Percentiles rank a stretch among this genome's conserved stretches.
Conservation (phyloP, 805 yeast genomes). For the Saccharomycopsis sp. region DNA sequence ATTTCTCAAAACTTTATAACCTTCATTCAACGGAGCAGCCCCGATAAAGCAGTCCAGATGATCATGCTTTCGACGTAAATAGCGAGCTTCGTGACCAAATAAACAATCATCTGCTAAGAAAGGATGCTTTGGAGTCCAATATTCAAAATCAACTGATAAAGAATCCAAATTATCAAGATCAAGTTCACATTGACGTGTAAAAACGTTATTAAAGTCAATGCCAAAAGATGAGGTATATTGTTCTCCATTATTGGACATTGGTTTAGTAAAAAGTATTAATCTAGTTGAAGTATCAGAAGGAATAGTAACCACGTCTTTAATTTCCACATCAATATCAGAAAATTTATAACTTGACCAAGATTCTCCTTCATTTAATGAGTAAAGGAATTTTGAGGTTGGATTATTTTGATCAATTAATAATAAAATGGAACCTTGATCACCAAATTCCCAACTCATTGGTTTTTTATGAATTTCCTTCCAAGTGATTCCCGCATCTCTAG, state of each 20-base stretch:
- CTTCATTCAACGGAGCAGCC: slow-evolving; percentile 47
- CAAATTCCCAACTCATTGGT: slow-evolving; percentile 85
- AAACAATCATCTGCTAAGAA: slow-evolving; percentile 41
- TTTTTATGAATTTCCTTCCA: slow-evolving; percentile 79
- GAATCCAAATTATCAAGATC: slow-evolving; percentile 33
- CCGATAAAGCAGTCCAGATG: slow-evolving; percentile 59
- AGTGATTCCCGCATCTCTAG: slow-evolving; percentile 83
- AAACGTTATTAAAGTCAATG: slow-evolving; percentile 46
- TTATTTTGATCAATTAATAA: slow-evolving; percentile 55
- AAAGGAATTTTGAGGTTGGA: slow-evolving; percentile 46
- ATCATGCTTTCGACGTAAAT: slow-evolving; percentile 46
- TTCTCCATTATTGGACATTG: slow-evolving; percentile 27
- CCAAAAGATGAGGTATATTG: slow-evolving; percentile 34
- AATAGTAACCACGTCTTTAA: slow-evolving; percentile 75
- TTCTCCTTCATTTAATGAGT: slow-evolving; percentile 71
- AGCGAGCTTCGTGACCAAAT: slow-evolving; percentile 60
- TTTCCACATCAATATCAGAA: slow-evolving; percentile 40
- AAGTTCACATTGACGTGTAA: slow-evolving; percentile 44
- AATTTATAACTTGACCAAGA: slow-evolving; percentile 65
- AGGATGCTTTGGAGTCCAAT: slow-evolving; percentile 54
- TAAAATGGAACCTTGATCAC: slow-evolving; percentile 86
- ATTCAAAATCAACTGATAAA: slow-evolving; percentile 40
- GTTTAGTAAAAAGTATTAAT: slow-evolving; percentile 53
- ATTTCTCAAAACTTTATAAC: slow-evolving; percentile 45
- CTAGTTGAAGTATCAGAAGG: slow-evolving; percentile 85